Conservation (phyloP, 305 asterid genomes). For the Euphrasia arctica region DNA sequence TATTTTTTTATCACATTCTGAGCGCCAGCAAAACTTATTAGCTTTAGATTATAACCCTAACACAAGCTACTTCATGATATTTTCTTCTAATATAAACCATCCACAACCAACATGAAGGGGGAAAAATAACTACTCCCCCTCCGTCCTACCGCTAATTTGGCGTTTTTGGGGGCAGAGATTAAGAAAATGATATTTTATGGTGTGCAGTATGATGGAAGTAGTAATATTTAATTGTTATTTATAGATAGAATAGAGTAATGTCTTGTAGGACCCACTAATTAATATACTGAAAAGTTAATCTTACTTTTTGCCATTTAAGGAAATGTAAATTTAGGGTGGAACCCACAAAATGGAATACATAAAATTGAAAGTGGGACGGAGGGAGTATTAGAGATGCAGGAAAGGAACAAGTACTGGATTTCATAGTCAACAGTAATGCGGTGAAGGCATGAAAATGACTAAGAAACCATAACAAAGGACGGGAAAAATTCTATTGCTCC, state of each 20-base stretch:
- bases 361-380: no score
- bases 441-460: conserved; percentile 12
- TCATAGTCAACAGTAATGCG: conserved; percentile 1
- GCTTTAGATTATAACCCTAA: neutral
- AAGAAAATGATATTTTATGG: no score
- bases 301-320: no score
- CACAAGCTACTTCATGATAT: conserved; percentile 4
- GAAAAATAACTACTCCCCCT: neutral
- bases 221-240: no score
- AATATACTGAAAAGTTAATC: no score
- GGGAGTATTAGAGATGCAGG: neutral
- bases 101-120: conserved; percentile 17
- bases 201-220: no score
- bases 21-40: conserved; percentile 5
- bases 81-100: conserved; percentile 16
- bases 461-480: conserved; percentile 17
- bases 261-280: no score
- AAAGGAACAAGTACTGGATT: neutral
- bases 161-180: neutral
- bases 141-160: no score
- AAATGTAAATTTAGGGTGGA: no score
- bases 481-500: conserved; percentile 23
- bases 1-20: conserved; percentile 7
- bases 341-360: no score
- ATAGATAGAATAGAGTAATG: no score